Evolutionary conservation across 1,139 yeast genomes (phyloP).

Genomic region (Citeromyces hawaiiensis): DNA sequence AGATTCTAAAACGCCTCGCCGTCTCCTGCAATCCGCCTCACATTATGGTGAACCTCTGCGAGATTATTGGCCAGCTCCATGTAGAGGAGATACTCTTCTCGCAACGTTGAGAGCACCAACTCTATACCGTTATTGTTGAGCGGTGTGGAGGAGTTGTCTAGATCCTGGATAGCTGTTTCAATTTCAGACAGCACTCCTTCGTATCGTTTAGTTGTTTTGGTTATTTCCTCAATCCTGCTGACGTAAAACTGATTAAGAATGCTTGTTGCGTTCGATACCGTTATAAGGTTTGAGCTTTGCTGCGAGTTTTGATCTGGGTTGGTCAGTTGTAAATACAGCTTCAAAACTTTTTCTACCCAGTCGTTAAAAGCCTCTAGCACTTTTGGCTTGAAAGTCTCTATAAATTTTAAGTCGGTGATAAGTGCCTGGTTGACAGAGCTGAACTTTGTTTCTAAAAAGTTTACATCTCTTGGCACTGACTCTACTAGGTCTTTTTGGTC

Average conservation of each 20-base stretch:
- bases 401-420: conserved; percentile 46
- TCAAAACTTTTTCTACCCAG: conserved; percentile 20
- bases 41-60: conserved; percentile 79
- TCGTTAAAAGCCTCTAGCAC: conserved; percentile 18
- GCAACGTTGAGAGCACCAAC: conserved; percentile 50
- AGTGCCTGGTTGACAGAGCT: conserved; percentile 60
- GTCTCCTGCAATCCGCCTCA: conserved; percentile 18
- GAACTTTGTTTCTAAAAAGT: conserved; percentile 50
- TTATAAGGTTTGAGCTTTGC: conserved; percentile 5
- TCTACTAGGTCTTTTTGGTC: conserved; percentile 60
- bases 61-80: conserved; percentile 86
- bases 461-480: conserved; percentile 79
- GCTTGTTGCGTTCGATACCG: conserved; percentile 13
- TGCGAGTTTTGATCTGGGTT: conserved; percentile 12
- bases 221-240: conserved; percentile 34
- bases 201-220: conserved; percentile 51
- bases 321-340: conserved; percentile 18
- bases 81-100: conserved; percentile 72
- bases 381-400: conserved; percentile 23
- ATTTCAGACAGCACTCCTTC: conserved; percentile 54
- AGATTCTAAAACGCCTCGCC: background rate
- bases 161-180: conserved; percentile 63
- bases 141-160: conserved; percentile 29
- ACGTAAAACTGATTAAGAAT: conserved; percentile 38
- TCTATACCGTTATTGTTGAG: conserved; percentile 27